phyloP scores from a whole-genome alignment of 257 asterid genomes.

The Thymus mandschuricus region DNA sequence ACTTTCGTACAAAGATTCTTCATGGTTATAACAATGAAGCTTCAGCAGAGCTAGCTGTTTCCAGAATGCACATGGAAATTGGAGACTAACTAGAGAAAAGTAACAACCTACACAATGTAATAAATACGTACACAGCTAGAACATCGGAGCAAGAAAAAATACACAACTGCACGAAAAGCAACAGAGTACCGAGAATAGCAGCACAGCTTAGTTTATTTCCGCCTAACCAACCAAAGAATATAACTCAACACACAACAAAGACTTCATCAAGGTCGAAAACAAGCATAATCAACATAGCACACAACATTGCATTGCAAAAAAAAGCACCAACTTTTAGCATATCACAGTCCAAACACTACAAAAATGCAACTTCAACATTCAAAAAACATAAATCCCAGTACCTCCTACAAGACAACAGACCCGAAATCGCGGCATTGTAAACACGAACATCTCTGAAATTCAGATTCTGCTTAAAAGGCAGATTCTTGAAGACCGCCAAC shows the following conservation, averaged over 20 bases:
- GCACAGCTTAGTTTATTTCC: background rate
- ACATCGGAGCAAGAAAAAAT: background rate
- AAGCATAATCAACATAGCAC: constrained; percentile 4
- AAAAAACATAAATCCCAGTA: constrained; percentile 30
- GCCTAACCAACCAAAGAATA: constrained; percentile 1
- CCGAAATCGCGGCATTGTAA: constrained; percentile 83
- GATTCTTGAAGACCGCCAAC: constrained; percentile 62
- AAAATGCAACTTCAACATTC: constrained; percentile 2
- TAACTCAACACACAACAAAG: background rate
- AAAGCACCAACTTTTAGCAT: background rate
- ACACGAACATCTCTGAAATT: constrained; percentile 68
- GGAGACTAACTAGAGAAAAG: background rate
- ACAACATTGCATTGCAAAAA: background rate
- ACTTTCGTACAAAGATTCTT: background rate
- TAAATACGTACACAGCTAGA: background rate
- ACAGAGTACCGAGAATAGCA: background rate
- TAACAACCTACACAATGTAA: background rate
- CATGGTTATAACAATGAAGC: background rate
- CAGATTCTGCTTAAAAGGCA: constrained; percentile 58
- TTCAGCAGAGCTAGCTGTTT: background rate
- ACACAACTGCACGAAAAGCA: background rate
- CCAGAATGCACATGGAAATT: background rate
- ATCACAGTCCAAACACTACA: background rate
- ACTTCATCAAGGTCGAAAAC: constrained; percentile 1
- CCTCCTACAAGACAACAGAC: constrained; percentile 73